These are phyloP conservation scores for Poronia punctata DNA, from an alignment of 495 filamentous ascomycete species.

Conservation along the genomic window DNA sequence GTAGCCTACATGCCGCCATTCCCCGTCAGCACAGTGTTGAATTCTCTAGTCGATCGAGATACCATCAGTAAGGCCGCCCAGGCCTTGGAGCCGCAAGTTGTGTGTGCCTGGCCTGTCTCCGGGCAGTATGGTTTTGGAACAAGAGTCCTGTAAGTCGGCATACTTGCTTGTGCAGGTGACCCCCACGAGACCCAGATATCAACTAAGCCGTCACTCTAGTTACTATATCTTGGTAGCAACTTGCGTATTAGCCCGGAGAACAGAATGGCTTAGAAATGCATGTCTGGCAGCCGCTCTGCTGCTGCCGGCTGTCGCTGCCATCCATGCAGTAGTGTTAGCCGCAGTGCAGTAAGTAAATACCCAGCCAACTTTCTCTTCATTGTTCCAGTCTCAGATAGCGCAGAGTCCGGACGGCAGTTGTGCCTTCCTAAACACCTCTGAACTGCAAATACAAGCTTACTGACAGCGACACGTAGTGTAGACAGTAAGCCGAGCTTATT, in stretches of 20 bases:
- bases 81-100: slow-evolving; percentile 36
- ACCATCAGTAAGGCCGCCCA: slow-evolving; percentile 4
- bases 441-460: too few species aligned
- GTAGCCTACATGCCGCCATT: slow-evolving; percentile 35
- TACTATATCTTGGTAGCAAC: slow-evolving; percentile 54
- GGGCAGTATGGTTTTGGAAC: slow-evolving; percentile 55
- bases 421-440: too few species aligned
- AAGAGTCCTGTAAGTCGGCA: slow-evolving; percentile 43
- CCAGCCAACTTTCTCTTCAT: too few species aligned
- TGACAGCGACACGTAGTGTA: slow-evolving; percentile 12
- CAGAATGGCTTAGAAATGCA: slow-evolving; percentile 51
- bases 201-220: slow-evolving; percentile 21
- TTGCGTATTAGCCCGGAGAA: slow-evolving; percentile 50
- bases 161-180: background rate
- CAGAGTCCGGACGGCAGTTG: too few species aligned
- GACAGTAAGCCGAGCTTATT: slow-evolving; percentile 32
- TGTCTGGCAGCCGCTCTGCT: slow-evolving; percentile 55
- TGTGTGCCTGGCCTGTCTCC: slow-evolving; percentile 55
- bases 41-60: slow-evolving; percentile 24
- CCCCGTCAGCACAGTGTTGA: slow-evolving; percentile 22
- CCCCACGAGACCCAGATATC: background rate
- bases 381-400: too few species aligned
- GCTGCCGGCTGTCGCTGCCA: slow-evolving; percentile 52
- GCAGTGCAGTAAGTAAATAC: slow-evolving; percentile 30
- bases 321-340: slow-evolving; percentile 53